Base-by-base conservation (phyloP, 2,329 filamentous ascomycete genomes). In the Tolypocladium capitatum region DNA sequence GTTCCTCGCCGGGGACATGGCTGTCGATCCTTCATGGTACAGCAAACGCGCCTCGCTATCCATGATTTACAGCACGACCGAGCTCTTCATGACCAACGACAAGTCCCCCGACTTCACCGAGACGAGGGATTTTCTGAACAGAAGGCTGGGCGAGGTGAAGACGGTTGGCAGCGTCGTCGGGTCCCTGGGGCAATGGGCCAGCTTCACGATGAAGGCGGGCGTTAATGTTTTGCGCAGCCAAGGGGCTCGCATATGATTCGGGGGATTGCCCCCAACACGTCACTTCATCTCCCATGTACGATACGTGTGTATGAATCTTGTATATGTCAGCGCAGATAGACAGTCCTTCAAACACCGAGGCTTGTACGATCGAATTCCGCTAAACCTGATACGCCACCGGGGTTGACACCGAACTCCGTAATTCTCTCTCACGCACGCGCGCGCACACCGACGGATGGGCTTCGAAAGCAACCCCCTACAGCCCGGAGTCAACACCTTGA, bases 31-130 rank as follows among this genome's bases (percentile, higher is more conserved):
- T 4, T 83, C 81, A 5, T 98, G 92, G 92, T 98, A 98, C 59
- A 71, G 75, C 48, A 80, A 80, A 60, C 74, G 77, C 44, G 75
- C 70, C 4, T 72, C 71, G 20, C 64, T 80, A 10, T 75, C 76
- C 32, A 66, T 74, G 55, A 70, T 77, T 38, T 81, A 80, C 56
- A 87, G 87, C 46, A 80, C 82, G 32, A 77, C 83, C 48, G 92
- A 98, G 67, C 71, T 96, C 5, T 94, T 90, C 68, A 96, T 97
- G 89, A 96, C 89, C 21, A 89, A 84, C 50, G 92, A 97, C 65
- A 74, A 71, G 51, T 89, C 83, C 4, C 68, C 75, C 0, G 79
- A 78, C n/a, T 92, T 86, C 58, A 63, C 60, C 10, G 86, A 90
- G 52, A 97, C 92, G 4, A 81, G 82, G 54, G 74, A 78, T 10